A percentile compares a stretch with the other conserved stretches of the same genome.
Evolutionary conservation across 1,284 basidiomycete species (phyloP).

Genomic region (Termitomyces sp.): DNA sequence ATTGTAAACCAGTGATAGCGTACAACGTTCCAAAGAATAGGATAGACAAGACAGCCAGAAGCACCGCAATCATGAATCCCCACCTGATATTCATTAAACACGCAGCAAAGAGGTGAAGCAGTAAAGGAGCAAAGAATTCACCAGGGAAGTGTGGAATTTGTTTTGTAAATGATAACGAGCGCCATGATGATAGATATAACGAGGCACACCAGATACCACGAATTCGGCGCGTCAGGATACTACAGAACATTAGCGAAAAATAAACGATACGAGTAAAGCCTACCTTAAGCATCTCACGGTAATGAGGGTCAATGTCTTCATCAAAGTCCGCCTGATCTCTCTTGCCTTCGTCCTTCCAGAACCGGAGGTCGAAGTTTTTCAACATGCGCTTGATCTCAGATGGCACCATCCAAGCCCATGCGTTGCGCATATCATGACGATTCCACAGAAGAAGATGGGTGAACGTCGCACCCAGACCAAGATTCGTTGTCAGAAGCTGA

Average conservation of each 20-base stretch:
- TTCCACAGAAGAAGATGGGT: slow-evolving; percentile 52
- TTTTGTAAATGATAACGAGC: slow-evolving; percentile 44
- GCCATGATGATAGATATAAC: slow-evolving; percentile 33
- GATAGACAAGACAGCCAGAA: slow-evolving; percentile 36
- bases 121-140: slow-evolving; percentile 9
- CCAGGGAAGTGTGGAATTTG: slow-evolving; percentile 48
- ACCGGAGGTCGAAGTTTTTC: slow-evolving; percentile 33
- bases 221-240: slow-evolving; percentile 43
- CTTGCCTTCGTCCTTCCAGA: slow-evolving; percentile 41
- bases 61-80: slow-evolving; percentile 37
- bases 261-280: neutral
- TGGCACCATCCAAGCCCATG: slow-evolving; percentile 40
- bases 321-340: slow-evolving; percentile 21
- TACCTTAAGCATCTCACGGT: slow-evolving; percentile 48
- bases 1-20: slow-evolving; percentile 48
- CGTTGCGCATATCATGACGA: slow-evolving; percentile 33
- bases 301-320: slow-evolving; percentile 45
- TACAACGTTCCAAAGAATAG: slow-evolving; percentile 43
- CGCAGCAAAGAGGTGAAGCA: neutral
- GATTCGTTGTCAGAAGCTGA: slow-evolving; percentile 30
- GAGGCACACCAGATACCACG: slow-evolving; percentile 41
- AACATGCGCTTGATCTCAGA: slow-evolving; percentile 28
- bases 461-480: slow-evolving; percentile 42
- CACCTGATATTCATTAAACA: slow-evolving; percentile 25
- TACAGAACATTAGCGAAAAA: slow-evolving; percentile 14